These are phyloP conservation scores for Flueggea neowawraea DNA, from an alignment of 441 rosid species.

Conservation along the genomic window DNA sequence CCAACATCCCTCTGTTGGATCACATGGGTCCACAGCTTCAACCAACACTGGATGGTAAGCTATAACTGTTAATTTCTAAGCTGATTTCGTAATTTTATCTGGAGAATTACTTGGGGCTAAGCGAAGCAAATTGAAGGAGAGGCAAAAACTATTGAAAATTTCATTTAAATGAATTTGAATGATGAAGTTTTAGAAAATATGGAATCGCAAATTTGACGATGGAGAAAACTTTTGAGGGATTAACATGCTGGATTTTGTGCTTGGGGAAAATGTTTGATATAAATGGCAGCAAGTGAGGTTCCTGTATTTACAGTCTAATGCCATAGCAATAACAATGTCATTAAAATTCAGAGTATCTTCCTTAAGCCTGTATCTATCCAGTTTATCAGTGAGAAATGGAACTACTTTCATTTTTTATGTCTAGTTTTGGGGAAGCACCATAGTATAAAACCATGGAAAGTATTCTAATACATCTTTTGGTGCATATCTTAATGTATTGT, in stretches of 20 bases:
- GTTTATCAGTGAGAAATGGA: too few relatives aligned
- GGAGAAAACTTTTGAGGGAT: background rate
- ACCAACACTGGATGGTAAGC: slow-evolving; percentile 62
- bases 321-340: too few relatives aligned
- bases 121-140: too few relatives aligned
- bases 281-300: background rate
- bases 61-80: background rate
- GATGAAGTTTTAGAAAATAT: background rate
- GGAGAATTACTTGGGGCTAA: too few relatives aligned
- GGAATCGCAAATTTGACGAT: background rate
- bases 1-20: slow-evolving; percentile 17
- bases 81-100: background rate
- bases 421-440: background rate
- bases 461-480: background rate
- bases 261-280: background rate
- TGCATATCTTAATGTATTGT: slow-evolving; percentile 18
- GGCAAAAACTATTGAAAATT: too few relatives aligned
- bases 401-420: background rate
- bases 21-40: slow-evolving; percentile 39
- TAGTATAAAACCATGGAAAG: background rate
- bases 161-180: background rate
- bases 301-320: background rate
- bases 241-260: background rate
- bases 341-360: too few relatives aligned
- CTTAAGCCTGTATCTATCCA: too few relatives aligned